Base-by-base conservation (phyloP, 2,329 filamentous ascomycete species). In the Bisporella sp. region DNA sequence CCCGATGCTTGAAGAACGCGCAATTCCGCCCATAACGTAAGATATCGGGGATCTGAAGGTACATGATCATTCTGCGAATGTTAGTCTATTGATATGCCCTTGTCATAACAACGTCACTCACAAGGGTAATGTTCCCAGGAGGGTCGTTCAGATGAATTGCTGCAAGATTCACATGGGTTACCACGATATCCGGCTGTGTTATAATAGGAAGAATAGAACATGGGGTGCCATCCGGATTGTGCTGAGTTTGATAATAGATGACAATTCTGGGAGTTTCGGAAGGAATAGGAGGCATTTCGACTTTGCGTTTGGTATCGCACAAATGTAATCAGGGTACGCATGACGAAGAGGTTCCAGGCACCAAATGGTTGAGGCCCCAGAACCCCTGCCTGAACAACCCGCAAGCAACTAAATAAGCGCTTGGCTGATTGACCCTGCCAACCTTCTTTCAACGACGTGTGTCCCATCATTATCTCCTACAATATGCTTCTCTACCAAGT, bases 161-260 rank as follows among this genome's bases (percentile, higher is more conserved):
- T 5, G 88, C 89, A 45, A 96, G 71, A 59, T 95, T 91, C 53
- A 96, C 75, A 69, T 96, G 91, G 0, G 91, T 95, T 46, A 82
- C 69, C 6, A 79, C 78, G 5, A 80, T 82, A 55, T 76, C 72
- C 54, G 80, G 73, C 33, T 64, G 51, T 6, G 63, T 65, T 31
- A 63, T 59, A 29, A 66, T 54, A 3, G 83, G 82, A 1, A 84
- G 72, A 54, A 86, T 71, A 5, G 81, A 83, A 54, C 84, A 73
- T 56, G 78, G 77, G 32, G 70, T 71, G 52, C 68, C 69, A 53
- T 76, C 68, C 7, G 71, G 68, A 49, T 73, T 72, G 59, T 84
- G 77, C 57, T 82, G 76, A 0, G 83, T 87, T 63, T 87, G 83
- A 56, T 82, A 79, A 61, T 87, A 87, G 52, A 79, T 68, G 30